Evolutionary conservation across 2,329 filamentous ascomycete species (phyloP).

Genomic region (Aspergillus persii): DNA sequence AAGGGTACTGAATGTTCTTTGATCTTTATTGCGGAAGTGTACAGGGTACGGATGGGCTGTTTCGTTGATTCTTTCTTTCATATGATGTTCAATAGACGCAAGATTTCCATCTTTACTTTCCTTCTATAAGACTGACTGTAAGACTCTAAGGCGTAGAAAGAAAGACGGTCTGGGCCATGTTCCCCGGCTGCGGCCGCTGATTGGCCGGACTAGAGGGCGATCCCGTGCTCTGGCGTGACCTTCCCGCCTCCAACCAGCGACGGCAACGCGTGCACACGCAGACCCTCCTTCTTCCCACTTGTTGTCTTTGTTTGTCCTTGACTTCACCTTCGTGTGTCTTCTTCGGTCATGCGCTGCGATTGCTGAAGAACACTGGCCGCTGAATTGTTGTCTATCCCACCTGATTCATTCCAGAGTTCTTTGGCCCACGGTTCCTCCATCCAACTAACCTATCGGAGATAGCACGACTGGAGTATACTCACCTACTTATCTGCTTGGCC

Average conservation of each 20-base stretch:
- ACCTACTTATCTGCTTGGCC: neutral
- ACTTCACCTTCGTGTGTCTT: conserved; percentile 4
- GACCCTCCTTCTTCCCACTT: conserved; percentile 21
- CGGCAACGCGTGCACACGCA: conserved; percentile 18
- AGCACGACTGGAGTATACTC: neutral
- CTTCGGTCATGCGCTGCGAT: neutral
- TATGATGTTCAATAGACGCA: too few species aligned
- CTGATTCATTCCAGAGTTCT: neutral
- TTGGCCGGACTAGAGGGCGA: conserved; percentile 6
- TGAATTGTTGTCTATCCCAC: conserved; percentile 2
- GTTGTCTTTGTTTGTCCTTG: conserved; percentile 6
- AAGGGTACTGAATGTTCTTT: conserved; percentile 8
- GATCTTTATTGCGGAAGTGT: neutral
- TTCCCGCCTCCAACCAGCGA: conserved; percentile 18
- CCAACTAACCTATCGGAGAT: neutral
- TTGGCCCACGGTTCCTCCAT: neutral
- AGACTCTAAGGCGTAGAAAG: too few species aligned
- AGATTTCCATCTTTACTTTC: too few species aligned
- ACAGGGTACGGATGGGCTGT: neutral
- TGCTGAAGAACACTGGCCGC: conserved; percentile 18
- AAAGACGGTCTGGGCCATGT: neutral
- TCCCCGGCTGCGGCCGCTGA: neutral
- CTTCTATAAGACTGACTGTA: too few species aligned
- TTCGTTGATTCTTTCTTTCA: neutral
- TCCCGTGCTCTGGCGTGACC: conserved; percentile 12